These are phyloP conservation scores for Aspergillus bridgeri DNA, from an alignment of 495 filamentous ascomycete genomes.

Conservation along the genomic window DNA sequence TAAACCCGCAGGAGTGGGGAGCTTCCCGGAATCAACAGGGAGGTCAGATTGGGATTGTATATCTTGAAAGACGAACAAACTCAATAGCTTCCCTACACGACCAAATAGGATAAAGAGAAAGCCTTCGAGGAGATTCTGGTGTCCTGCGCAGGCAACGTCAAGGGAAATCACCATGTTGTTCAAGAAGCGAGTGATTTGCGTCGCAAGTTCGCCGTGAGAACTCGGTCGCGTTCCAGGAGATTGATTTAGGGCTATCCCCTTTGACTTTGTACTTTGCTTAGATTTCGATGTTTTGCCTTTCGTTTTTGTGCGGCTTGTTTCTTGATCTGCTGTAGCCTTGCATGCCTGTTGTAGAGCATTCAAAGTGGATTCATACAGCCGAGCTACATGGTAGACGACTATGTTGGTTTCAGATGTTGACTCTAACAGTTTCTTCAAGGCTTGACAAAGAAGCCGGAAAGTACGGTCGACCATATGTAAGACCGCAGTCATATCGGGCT, in stretches of 20 bases:
- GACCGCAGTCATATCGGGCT: constrained; percentile 15
- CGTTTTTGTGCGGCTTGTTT: neutral
- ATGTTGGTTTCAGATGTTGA: constrained; percentile 19
- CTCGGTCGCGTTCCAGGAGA: neutral
- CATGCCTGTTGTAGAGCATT: constrained; percentile 29
- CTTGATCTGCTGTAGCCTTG: constrained; percentile 15
- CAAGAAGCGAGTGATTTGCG: constrained; percentile 21
- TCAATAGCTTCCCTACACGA: constrained; percentile 38
- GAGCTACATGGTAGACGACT: constrained; percentile 38
- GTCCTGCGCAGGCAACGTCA: constrained; percentile 20
- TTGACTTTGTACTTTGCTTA: constrained; percentile 7
- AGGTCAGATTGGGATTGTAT: constrained; percentile 24
- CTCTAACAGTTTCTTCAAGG: constrained; percentile 31
- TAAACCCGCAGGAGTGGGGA: constrained; percentile 31
- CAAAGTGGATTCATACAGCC: constrained; percentile 39
- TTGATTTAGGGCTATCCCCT: neutral
- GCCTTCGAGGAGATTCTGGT: constrained; percentile 37
- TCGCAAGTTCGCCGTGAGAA: constrained; percentile 17
- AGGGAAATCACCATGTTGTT: constrained; percentile 29
- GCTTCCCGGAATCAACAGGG: constrained; percentile 14
- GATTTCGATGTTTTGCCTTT: constrained; percentile 5
- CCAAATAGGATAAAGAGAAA: constrained; percentile 32
- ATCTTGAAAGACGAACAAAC: constrained; percentile 35
- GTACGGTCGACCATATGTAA: constrained; percentile 23
- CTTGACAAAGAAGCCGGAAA: constrained; percentile 24